Percentiles rank a stretch among this genome's conserved stretches.
These are phyloP conservation scores for Leishmania braziliensis DNA, from an alignment of 208 protist genomes.

Conservation along the genomic window DNA sequence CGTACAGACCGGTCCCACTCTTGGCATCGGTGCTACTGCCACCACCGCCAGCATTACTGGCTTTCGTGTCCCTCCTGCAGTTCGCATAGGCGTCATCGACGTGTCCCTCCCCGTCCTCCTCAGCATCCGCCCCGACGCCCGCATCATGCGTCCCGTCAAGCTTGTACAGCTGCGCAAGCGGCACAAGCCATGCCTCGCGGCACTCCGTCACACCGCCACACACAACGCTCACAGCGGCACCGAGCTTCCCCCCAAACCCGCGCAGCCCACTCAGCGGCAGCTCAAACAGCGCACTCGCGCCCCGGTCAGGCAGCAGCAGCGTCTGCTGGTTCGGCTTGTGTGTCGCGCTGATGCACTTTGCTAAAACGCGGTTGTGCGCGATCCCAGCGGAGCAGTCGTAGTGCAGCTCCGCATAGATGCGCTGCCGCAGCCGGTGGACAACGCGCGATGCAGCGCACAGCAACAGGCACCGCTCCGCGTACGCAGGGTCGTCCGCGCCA, in stretches of 20 bases:
- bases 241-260: slow-evolving; percentile 85
- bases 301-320: slow-evolving; percentile 62
- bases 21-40: slow-evolving; percentile 41
- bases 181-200: slow-evolving; percentile 62
- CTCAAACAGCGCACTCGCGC: slow-evolving; percentile 62
- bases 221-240: slow-evolving; percentile 50
- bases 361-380: slow-evolving; percentile 83
- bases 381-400: slow-evolving; percentile 90
- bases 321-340: slow-evolving; percentile 91
- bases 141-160: slow-evolving; percentile 11
- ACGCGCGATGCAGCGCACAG: slow-evolving; percentile 56
- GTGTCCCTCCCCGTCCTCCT: slow-evolving; percentile 4
- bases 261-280: slow-evolving; percentile 17
- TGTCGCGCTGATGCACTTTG: slow-evolving; percentile 79
- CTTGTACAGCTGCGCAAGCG: slow-evolving; percentile 24
- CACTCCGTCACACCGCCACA: slow-evolving; percentile 49
- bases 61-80: slow-evolving; percentile 30
- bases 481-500: slow-evolving; percentile 27
- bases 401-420: slow-evolving; percentile 58
- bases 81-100: slow-evolving; percentile 32
- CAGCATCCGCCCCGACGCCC: slow-evolving; percentile 16
- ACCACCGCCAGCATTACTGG: slow-evolving; percentile 82
- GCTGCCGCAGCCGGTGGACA: slow-evolving; percentile 17
- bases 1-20: slow-evolving; percentile 15
- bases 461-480: slow-evolving; percentile 49